phyloP scores from a whole-genome alignment of 2,329 filamentous ascomycete genomes.

The Xylaria hypoxylon region DNA sequence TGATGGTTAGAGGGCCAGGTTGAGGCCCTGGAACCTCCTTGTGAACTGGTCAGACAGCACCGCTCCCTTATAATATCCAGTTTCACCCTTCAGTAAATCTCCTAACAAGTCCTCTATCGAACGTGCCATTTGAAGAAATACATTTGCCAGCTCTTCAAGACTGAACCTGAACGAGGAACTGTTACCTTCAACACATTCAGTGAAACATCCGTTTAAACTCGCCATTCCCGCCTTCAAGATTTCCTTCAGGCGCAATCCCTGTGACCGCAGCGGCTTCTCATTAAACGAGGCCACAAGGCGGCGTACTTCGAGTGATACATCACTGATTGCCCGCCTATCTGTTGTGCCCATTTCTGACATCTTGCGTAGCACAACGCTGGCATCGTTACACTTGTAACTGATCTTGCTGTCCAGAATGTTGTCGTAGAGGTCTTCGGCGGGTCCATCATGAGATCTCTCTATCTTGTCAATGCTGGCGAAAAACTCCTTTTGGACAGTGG shows the following conservation, averaged over 20 bases:
- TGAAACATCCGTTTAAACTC: conserved; percentile 2
- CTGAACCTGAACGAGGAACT: neutral
- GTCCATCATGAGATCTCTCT: neutral
- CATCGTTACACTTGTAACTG: conserved; percentile 28
- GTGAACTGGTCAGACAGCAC: too few species aligned
- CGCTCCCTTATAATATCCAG: too few species aligned
- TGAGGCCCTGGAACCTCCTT: too few species aligned
- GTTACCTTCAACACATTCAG: too few species aligned
- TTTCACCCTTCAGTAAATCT: too few species aligned
- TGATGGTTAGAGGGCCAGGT: too few species aligned
- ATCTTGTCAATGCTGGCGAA: neutral
- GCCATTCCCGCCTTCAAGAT: neutral
- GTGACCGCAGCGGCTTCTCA: neutral
- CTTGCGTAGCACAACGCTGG: conserved; percentile 13
- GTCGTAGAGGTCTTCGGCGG: neutral
- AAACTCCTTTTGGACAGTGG: conserved; percentile 1
- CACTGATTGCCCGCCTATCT: neutral
- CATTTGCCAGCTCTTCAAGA: conserved; percentile 16
- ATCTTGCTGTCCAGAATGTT: neutral
- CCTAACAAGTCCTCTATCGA: conserved; percentile 14
- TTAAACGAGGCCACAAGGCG: neutral
- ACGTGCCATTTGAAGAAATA: conserved; percentile 28
- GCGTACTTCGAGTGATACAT: neutral
- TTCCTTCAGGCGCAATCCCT: neutral
- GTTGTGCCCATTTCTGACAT: neutral